A percentile compares a stretch with the other conserved stretches of the same genome.
These are phyloP conservation scores for Syncephalastrum monosporum DNA, from an alignment of 371 early-diverging fungal species.

Conservation along the genomic window DNA sequence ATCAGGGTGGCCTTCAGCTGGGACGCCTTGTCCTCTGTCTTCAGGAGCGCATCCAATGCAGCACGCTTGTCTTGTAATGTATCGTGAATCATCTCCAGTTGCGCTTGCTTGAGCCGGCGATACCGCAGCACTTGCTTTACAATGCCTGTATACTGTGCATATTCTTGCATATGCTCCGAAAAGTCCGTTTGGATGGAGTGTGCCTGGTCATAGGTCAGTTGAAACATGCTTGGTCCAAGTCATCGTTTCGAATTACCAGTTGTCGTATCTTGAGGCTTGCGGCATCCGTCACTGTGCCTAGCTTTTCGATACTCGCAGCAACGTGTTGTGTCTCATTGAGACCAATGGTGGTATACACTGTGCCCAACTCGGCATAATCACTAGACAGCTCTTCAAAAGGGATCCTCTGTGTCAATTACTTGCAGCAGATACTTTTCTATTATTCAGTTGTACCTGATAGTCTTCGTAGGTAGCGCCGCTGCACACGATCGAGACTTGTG, in stretches of 20 bases:
- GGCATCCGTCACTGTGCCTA: constrained; percentile 83
- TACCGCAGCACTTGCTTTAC: constrained; percentile 78
- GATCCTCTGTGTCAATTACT: background rate
- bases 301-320: constrained; percentile 73
- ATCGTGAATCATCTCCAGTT: constrained; percentile 75
- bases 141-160: constrained; percentile 73
- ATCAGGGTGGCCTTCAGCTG: constrained; percentile 45
- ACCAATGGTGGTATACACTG: constrained; percentile 86
- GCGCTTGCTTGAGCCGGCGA: constrained; percentile 79
- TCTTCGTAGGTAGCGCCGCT: constrained; percentile 55
- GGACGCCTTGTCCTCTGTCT: constrained; percentile 52
- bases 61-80: constrained; percentile 65
- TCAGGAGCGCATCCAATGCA: constrained; percentile 62
- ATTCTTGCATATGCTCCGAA: constrained; percentile 82
- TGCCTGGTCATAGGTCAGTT: constrained; percentile 26
- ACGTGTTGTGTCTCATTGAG: constrained; percentile 67
- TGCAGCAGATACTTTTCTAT: background rate
- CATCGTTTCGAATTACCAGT: constrained; percentile 41
- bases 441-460: constrained; percentile 43
- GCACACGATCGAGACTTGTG: constrained; percentile 58
- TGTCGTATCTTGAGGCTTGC: constrained; percentile 65
- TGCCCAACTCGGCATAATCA: constrained; percentile 84
- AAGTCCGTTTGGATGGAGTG: constrained; percentile 67
- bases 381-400: constrained; percentile 44
- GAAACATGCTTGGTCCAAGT: background rate